Conservation (phyloP, 257 asterid genomes). For the Voacanga thouarsii region DNA sequence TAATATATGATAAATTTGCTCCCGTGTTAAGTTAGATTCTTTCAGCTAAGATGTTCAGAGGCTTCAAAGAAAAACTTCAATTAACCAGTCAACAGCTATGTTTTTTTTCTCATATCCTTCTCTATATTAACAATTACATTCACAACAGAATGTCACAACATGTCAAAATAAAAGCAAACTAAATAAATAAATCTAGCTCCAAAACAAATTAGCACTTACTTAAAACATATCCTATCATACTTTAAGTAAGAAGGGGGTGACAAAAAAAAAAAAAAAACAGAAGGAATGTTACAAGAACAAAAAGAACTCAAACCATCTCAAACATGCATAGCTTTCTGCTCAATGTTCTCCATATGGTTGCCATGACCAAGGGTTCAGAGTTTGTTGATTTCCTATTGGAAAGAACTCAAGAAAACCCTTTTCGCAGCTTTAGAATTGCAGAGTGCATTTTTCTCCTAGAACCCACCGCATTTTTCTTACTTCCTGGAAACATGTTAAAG, state of each 20-base stretch:
- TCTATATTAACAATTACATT: constrained; percentile 36
- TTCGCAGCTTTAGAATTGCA: constrained; percentile 61
- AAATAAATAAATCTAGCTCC: constrained; percentile 24
- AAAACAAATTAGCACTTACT: constrained; percentile 29
- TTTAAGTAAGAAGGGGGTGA: constrained; percentile 9
- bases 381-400: background rate
- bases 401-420: constrained; percentile 61
- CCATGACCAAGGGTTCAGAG: constrained; percentile 18
- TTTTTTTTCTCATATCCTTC: constrained; percentile 26
- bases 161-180: constrained; percentile 19
- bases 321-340: constrained; percentile 14
- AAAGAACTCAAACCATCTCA: constrained; percentile 39
- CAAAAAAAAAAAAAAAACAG: constrained; percentile 19
- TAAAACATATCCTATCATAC: constrained; percentile 35
- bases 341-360: constrained; percentile 1
- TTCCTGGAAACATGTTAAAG: too few relatives aligned
- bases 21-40: background rate
- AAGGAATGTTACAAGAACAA: constrained; percentile 22
- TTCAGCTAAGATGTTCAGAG: constrained; percentile 1
- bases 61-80: background rate
- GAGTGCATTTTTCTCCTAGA: constrained; percentile 79
- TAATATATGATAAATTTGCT: background rate
- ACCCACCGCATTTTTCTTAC: constrained; percentile 83
- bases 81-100: constrained; percentile 21
- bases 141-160: constrained; percentile 23